Percentiles rank a stretch among this genome's conserved stretches.
Evolutionary conservation across 495 filamentous ascomycete species (phyloP).

Genomic region (Trichoderma asperelloides): DNA sequence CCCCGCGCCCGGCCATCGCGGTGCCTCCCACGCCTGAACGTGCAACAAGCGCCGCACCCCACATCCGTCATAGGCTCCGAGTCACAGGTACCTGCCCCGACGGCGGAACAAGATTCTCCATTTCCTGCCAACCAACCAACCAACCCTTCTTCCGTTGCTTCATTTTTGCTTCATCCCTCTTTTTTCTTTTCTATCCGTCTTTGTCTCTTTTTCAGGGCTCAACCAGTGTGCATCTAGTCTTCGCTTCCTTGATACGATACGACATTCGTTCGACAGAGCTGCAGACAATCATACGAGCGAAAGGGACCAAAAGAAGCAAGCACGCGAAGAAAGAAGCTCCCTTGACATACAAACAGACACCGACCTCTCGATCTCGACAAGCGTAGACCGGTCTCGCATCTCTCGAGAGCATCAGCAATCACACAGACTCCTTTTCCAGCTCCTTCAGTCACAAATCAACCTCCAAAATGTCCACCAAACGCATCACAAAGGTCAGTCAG

Average conservation of each 20-base stretch:
- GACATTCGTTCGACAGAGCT: too few relatives aligned
- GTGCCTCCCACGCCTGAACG: not conserved
- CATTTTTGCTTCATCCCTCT: not conserved
- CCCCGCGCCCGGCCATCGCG: not conserved
- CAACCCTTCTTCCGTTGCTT: not conserved
- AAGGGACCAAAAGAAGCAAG: too few relatives aligned
- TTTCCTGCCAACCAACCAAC: not conserved
- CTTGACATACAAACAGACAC: too few relatives aligned
- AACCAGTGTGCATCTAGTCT: not conserved
- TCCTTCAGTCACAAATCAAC: not conserved
- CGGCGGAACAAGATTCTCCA: not conserved
- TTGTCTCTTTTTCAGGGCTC: not conserved
- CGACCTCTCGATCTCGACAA: too few relatives aligned
- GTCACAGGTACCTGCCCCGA: not conserved
- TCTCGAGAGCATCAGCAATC: too few relatives aligned
- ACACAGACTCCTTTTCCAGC: too few relatives aligned
- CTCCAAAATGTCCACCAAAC: constrained; percentile 17
- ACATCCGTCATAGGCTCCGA: not conserved
- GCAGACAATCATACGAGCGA: too few relatives aligned
- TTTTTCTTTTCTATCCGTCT: not conserved
- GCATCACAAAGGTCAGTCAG: constrained; percentile 18
- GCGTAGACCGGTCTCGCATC: too few relatives aligned
- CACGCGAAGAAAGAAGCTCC: too few relatives aligned
- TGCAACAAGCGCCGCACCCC: not conserved
- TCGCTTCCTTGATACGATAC: too few relatives aligned